Percentiles rank a stretch among this genome's conserved stretches.
Evolutionary conservation across 306 rosid species (phyloP).

Genomic region (Begonia peltatifolia): DNA sequence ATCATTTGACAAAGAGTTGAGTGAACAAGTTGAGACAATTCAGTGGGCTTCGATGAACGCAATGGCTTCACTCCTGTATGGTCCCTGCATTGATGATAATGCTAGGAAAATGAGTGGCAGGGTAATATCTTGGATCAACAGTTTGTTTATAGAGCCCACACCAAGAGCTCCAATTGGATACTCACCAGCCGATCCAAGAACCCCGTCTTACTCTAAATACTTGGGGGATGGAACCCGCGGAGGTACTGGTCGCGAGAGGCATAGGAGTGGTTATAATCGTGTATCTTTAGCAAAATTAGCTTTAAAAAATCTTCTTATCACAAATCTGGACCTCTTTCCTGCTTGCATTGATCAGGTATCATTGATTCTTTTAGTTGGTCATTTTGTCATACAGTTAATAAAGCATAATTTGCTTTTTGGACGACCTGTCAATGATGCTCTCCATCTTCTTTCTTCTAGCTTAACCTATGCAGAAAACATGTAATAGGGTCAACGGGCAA

Average conservation of each 20-base stretch:
- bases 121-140: constrained; percentile 87
- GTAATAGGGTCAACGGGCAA: no score
- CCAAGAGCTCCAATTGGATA: constrained; percentile 97
- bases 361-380: constrained; percentile 4
- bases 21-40: constrained; percentile 93
- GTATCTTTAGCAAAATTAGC: constrained; percentile 86
- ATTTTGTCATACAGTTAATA: not conserved
- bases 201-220: constrained; percentile 85
- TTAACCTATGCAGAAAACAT: no score
- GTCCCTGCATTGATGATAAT: constrained; percentile 98
- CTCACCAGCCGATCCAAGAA: constrained; percentile 97
- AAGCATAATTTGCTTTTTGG: constrained; percentile 1
- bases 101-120: constrained; percentile 99
- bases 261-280: constrained; percentile 75
- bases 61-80: constrained; percentile 90
- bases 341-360: constrained; percentile 96
- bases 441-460: no score
- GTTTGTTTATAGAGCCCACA: constrained; percentile 84
- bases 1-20: constrained; percentile 89
- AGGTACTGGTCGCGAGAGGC: constrained; percentile 82
- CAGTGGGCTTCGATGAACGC: constrained; percentile 99
- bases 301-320: constrained; percentile 77
- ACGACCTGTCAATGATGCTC: not conserved
- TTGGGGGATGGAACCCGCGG: constrained; percentile 82
- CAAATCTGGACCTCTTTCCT: constrained; percentile 95